A percentile compares a stretch with the other conserved stretches of the same genome.
Evolutionary conservation across 352 stramenopile species (phyloP).

Genomic region (Vaucheria bursata): DNA sequence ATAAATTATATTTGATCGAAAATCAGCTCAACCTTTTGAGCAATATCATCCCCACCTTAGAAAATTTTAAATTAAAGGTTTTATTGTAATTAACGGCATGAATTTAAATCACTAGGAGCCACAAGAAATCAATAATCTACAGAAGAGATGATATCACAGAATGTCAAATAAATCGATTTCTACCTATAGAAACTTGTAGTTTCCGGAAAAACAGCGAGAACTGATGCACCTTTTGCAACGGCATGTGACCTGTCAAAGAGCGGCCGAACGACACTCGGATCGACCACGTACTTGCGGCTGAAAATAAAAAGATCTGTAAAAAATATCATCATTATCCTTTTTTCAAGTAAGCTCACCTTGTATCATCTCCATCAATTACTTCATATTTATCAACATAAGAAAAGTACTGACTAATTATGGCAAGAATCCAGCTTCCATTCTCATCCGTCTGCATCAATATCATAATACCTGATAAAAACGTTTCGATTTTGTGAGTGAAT

Average conservation of each 20-base stretch:
- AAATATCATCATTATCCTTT: background rate
- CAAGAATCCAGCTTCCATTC: constrained; percentile 39
- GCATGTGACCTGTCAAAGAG: constrained; percentile 2
- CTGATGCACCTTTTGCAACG: constrained; percentile 75
- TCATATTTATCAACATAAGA: constrained; percentile 1
- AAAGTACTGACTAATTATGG: constrained; percentile 2
- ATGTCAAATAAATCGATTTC: too few relatives aligned
- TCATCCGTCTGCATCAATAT: constrained; percentile 23
- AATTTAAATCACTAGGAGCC: too few relatives aligned
- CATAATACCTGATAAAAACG: background rate
- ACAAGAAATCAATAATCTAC: too few relatives aligned
- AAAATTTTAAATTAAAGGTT: too few relatives aligned
- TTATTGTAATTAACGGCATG: too few relatives aligned
- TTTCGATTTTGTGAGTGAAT: background rate
- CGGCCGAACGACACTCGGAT: background rate
- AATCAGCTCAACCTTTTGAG: too few relatives aligned
- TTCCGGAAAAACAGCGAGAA: constrained; percentile 95
- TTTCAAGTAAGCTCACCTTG: background rate
- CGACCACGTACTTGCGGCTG: constrained; percentile 2
- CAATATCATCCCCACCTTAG: too few relatives aligned
- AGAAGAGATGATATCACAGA: too few relatives aligned
- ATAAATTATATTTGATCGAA: too few relatives aligned
- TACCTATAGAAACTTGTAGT: constrained; percentile 93
- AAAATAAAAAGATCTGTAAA: background rate
- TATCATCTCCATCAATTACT: background rate